Evolutionary conservation across 805 yeast species (phyloP).

Genomic region (Blastobotrys robertii): DNA sequence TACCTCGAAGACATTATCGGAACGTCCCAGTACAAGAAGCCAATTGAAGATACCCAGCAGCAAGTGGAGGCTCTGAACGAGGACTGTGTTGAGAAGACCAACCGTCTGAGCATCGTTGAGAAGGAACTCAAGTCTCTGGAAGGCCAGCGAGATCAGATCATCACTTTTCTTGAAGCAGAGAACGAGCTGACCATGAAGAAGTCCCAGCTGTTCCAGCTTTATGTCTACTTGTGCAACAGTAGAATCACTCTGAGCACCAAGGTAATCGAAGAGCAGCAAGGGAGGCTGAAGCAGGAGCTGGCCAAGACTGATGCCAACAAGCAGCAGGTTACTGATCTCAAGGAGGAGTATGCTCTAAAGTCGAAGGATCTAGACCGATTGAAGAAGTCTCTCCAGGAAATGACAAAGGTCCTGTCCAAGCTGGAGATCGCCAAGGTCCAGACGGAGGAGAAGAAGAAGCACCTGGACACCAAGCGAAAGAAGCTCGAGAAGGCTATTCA

Average conservation of each 20-base stretch:
- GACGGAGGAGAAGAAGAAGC: constrained; percentile 67
- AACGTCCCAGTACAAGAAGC: constrained; percentile 69
- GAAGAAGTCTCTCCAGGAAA: constrained; percentile 24
- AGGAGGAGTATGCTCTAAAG: constrained; percentile 13
- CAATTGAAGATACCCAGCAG: constrained; percentile 54
- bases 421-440: constrained; percentile 54
- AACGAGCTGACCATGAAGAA: constrained; percentile 45
- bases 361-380: constrained; percentile 16
- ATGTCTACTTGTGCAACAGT: constrained; percentile 33
- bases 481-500: constrained; percentile 49
- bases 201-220: constrained; percentile 46
- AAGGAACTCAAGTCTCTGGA: constrained; percentile 61
- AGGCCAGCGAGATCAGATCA: constrained; percentile 54
- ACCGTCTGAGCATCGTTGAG: constrained; percentile 68
- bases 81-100: constrained; percentile 69
- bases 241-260: constrained; percentile 32
- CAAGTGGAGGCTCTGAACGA: constrained; percentile 71
- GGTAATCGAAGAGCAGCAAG: constrained; percentile 33
- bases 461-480: constrained; percentile 45
- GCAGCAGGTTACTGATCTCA: constrained; percentile 28
- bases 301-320: constrained; percentile 30
- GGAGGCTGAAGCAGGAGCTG: constrained; percentile 36
- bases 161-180: constrained; percentile 55
- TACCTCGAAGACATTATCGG: constrained; percentile 96
- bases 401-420: constrained; percentile 25